A percentile compares a stretch with the other conserved stretches of the same genome.
phyloP scores from a whole-genome alignment of 306 rosid species.

The Morella rubra region DNA sequence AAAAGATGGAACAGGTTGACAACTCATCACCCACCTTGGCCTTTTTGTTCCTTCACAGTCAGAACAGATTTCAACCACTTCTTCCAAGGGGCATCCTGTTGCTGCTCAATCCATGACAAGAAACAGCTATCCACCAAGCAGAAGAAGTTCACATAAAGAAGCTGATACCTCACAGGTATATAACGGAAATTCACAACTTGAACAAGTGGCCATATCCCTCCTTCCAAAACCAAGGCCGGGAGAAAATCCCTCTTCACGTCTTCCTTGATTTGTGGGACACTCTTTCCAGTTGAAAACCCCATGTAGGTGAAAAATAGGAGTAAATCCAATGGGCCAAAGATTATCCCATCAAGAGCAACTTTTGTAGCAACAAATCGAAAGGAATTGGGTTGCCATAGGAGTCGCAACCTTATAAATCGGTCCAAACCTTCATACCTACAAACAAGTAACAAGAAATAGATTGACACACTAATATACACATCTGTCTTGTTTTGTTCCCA shows the following conservation, averaged over 20 bases:
- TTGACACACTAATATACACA: slow-evolving; percentile 13
- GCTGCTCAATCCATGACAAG: slow-evolving; percentile 96
- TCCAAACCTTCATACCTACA: slow-evolving; percentile 90
- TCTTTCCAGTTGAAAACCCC: slow-evolving; percentile 81
- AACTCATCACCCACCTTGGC: slow-evolving; percentile 28
- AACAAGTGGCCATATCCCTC: slow-evolving; percentile 80
- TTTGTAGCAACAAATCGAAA: slow-evolving; percentile 72
- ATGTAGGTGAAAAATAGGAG: slow-evolving; percentile 73
- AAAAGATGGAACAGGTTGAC: slow-evolving; percentile 15
- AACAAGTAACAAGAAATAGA: slow-evolving; percentile 8
- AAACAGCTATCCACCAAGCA: slow-evolving; percentile 89
- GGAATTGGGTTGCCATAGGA: slow-evolving; percentile 64
- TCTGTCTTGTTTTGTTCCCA: background rate
- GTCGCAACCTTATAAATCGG: slow-evolving; percentile 51
- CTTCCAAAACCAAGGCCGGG: slow-evolving; percentile 76
- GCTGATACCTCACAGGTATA: slow-evolving; percentile 87
- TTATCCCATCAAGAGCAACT: slow-evolving; percentile 65
- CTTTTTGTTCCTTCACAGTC: slow-evolving; percentile 46
- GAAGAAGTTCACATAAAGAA: slow-evolving; percentile 83
- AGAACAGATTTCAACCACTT: slow-evolving; percentile 65
- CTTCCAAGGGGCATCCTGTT: slow-evolving; percentile 92
- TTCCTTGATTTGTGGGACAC: slow-evolving; percentile 65
- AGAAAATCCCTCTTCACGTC: slow-evolving; percentile 83
- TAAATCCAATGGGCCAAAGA: slow-evolving; percentile 80
- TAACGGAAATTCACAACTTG: slow-evolving; percentile 83